phyloP scores from a whole-genome alignment of 441 rosid species.

The Daphne laureola region DNA sequence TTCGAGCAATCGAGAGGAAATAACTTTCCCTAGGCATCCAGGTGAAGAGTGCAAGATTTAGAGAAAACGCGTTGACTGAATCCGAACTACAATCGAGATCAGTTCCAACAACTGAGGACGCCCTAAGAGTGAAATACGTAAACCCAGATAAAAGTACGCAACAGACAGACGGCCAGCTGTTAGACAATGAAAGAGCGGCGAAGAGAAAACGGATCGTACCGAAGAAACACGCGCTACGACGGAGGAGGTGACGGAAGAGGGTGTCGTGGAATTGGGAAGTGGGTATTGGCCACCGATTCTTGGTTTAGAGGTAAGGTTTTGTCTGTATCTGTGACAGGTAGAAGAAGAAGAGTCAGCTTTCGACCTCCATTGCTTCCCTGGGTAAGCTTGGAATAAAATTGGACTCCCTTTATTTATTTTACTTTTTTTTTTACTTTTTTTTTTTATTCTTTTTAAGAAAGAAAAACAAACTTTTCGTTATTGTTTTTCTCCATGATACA shows the following conservation, averaged over 20 bases:
- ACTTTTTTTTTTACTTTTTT: neutral
- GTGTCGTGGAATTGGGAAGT: neutral
- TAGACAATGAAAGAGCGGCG: neutral
- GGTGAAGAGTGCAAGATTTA: neutral
- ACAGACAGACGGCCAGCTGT: neutral
- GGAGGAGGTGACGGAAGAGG: constrained; percentile 11
- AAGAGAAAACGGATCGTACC: constrained; percentile 7
- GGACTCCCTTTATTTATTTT: constrained; percentile 15
- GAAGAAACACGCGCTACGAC: neutral
- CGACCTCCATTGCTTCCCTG: constrained; percentile 20
- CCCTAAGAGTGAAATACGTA: neutral
- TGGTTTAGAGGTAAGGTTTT: neutral
- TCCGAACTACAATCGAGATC: constrained; percentile 5
- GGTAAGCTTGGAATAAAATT: constrained; percentile 10
- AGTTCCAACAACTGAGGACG: no score
- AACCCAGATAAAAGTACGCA: neutral
- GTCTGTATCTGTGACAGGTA: constrained; percentile 1
- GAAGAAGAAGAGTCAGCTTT: constrained; percentile 21
- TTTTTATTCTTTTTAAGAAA: neutral
- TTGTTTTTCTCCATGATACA: no score
- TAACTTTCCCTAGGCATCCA: neutral
- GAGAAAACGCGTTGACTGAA: constrained; percentile 10
- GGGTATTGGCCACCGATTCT: neutral
- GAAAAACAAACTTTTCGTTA: no score
- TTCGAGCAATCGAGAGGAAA: neutral